Percentiles rank a stretch among this genome's conserved stretches.
These are phyloP conservation scores for Vigna nakashimae DNA, from an alignment of 306 rosid species.

Conservation along the genomic window DNA sequence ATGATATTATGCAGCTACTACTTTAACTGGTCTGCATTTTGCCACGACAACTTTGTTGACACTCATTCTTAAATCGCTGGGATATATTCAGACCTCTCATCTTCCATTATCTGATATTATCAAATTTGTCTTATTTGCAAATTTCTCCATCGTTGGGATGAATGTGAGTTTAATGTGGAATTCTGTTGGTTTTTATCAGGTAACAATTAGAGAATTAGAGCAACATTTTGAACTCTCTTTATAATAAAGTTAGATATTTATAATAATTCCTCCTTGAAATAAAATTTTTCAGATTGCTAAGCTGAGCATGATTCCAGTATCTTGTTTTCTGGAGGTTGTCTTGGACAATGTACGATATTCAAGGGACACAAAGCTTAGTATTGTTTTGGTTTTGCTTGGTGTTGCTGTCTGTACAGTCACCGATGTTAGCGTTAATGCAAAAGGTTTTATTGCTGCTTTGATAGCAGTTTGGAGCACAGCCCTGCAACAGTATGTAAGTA, in stretches of 20 bases:
- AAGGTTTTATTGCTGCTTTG: slow-evolving; percentile 78
- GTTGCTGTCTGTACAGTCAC: slow-evolving; percentile 92
- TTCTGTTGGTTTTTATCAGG: slow-evolving; percentile 94
- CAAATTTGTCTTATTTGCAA: slow-evolving; percentile 81
- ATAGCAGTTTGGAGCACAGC: slow-evolving; percentile 87
- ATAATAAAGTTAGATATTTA: slow-evolving; percentile 28
- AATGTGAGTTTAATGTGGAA: slow-evolving; percentile 95
- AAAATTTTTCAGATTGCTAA: slow-evolving; percentile 71
- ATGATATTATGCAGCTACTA: slow-evolving; percentile 72
- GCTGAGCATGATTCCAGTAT: slow-evolving; percentile 90
- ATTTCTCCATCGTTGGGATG: slow-evolving; percentile 90
- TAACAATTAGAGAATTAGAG: slow-evolving; percentile 32
- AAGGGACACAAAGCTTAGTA: slow-evolving; percentile 85
- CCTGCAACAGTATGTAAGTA: slow-evolving; percentile 85
- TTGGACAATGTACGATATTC: slow-evolving; percentile 80
- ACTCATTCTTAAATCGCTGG: slow-evolving; percentile 62
- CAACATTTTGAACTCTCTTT: slow-evolving; percentile 14
- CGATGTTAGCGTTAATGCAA: slow-evolving; percentile 83
- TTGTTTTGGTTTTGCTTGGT: slow-evolving; percentile 73
- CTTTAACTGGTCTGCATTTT: slow-evolving; percentile 85
- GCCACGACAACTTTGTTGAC: slow-evolving; percentile 83
- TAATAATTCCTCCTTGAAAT: slow-evolving; percentile 39
- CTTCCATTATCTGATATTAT: slow-evolving; percentile 74
- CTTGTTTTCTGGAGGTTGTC: slow-evolving; percentile 80
- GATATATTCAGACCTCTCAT: slow-evolving; percentile 74